Conservation (phyloP, 2,329 filamentous ascomycete genomes). For the Venturiaceae sp. region DNA sequence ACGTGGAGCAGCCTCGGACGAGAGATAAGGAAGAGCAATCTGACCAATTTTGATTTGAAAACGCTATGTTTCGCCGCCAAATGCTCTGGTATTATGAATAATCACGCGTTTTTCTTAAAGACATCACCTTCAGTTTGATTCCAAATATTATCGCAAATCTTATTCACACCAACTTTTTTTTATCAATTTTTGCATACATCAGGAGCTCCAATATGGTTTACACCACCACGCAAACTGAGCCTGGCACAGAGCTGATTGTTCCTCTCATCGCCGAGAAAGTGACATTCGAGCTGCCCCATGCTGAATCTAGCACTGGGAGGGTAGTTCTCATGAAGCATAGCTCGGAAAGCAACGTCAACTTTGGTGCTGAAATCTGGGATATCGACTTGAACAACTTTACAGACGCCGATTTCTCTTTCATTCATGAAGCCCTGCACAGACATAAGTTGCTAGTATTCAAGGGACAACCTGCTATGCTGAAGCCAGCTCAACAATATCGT, state of each 20-base stretch:
- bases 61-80: background rate
- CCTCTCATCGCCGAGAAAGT: background rate
- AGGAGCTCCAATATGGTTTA: background rate
- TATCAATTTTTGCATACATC: background rate
- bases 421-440: conserved; percentile 1
- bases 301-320: background rate
- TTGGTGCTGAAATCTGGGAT: background rate
- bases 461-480: background rate
- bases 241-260: background rate
- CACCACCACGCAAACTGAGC: background rate
- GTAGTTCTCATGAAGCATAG: background rate
- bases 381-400: conserved; percentile 6
- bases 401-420: conserved; percentile 2
- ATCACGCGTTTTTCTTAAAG: background rate
- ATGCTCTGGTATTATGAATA: background rate
- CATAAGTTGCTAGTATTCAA: conserved; percentile 7
- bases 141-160: no score
- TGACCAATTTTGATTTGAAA: background rate
- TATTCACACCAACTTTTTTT: no score
- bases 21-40: background rate
- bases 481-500: conserved; percentile 1
- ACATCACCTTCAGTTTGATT: background rate
- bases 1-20: background rate
- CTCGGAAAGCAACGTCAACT: background rate
- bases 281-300: background rate